These are phyloP conservation scores for Boeremia exigua DNA, from an alignment of 2,329 filamentous ascomycete species.

Conservation along the genomic window DNA sequence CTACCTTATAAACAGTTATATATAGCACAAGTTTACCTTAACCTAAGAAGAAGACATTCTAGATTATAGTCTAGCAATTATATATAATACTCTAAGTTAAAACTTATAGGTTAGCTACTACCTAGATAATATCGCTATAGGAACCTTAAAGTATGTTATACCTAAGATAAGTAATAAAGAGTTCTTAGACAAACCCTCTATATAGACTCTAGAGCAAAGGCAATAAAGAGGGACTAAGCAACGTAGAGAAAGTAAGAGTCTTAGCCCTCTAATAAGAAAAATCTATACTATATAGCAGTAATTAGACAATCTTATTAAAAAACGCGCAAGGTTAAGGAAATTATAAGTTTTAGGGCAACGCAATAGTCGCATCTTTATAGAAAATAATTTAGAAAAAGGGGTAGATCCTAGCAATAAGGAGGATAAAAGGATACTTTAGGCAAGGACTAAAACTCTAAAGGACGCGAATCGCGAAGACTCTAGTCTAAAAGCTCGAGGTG, in stretches of 20 bases:
- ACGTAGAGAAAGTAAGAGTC: background rate
- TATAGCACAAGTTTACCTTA: constrained; percentile 10
- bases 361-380: too few species aligned
- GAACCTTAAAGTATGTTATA: background rate
- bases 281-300: background rate
- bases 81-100: background rate
- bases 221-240: background rate
- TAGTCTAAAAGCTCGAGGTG: too few species aligned
- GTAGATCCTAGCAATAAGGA: too few species aligned
- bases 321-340: too few species aligned
- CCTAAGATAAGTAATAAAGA: background rate
- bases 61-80: constrained; percentile 1
- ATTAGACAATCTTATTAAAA: too few species aligned
- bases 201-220: background rate
- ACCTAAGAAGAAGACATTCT: constrained; percentile 4
- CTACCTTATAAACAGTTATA: constrained; percentile 6
- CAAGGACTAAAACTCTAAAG: too few species aligned
- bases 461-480: too few species aligned
- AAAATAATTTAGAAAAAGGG: too few species aligned
- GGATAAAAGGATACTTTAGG: too few species aligned
- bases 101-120: background rate
- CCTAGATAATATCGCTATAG: background rate
- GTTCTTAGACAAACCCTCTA: background rate
- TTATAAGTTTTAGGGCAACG: too few species aligned
- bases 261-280: background rate